A percentile compares a stretch with the other conserved stretches of the same genome.
Evolutionary conservation across 352 stramenopile genomes (phyloP).

Genomic region (Globisporangium uncinulatum): DNA sequence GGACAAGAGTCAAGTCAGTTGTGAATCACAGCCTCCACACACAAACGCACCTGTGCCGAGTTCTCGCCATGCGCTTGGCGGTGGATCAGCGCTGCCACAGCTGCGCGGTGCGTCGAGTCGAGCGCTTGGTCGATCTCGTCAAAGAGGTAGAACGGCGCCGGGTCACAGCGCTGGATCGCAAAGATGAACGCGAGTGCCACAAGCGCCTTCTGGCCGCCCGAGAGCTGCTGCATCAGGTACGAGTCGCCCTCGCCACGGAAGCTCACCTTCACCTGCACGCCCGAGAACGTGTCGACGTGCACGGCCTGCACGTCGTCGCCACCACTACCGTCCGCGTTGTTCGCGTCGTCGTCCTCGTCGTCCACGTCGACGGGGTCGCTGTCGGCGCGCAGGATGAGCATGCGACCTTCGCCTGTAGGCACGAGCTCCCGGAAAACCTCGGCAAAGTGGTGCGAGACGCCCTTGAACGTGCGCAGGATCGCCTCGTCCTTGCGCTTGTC

Average conservation of each 20-base stretch:
- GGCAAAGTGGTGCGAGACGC: slow-evolving; percentile 97
- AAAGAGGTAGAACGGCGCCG: slow-evolving; percentile 99
- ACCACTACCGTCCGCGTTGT: slow-evolving; percentile 6
- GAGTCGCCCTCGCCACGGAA: slow-evolving; percentile 96
- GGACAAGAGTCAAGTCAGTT: not conserved
- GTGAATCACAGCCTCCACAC: not conserved
- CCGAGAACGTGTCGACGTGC: slow-evolving; percentile 92
- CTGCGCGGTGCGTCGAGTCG: slow-evolving; percentile 97
- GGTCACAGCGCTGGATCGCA: slow-evolving; percentile 97
- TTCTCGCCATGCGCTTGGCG: slow-evolving; percentile 94
- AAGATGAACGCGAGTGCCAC: slow-evolving; percentile 99
- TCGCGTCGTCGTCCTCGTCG: too few species aligned
- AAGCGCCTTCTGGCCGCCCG: slow-evolving; percentile 98
- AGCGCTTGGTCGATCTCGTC: slow-evolving; percentile 99
- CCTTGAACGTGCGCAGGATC: slow-evolving; percentile 98
- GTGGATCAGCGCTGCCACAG: slow-evolving; percentile 96
- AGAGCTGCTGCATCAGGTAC: slow-evolving; percentile 98
- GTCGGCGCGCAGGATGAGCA: slow-evolving; percentile 94
- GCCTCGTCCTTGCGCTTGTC: slow-evolving; percentile 98
- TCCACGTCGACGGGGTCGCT: slow-evolving; percentile 7
- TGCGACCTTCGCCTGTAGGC: slow-evolving; percentile 93
- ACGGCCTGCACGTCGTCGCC: slow-evolving; percentile 19
- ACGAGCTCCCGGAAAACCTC: slow-evolving; percentile 98
- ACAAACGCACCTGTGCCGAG: slow-evolving; percentile 87
- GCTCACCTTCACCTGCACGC: slow-evolving; percentile 97